Evolutionary conservation across 345 rosid species (phyloP), one percentile per base, ranked within the genome.

Genomic region (Boechera retrofracta): DNA sequence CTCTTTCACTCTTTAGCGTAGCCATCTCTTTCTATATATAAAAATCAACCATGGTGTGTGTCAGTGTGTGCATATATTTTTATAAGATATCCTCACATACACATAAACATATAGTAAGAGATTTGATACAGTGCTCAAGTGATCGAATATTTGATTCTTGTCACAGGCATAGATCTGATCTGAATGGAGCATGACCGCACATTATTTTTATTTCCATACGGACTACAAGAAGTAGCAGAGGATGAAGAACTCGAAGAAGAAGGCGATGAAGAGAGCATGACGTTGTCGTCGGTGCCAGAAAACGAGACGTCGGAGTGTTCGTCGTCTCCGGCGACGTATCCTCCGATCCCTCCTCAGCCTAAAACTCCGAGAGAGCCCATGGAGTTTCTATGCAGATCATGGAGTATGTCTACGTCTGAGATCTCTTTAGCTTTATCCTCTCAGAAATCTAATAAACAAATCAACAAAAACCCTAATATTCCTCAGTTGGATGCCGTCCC

Each of bases 351-450:
- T 38, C 63, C 10, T 29, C 73, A 84, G 63, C 98, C 98, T 13
- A 75, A 85, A 73, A 95, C 94, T n/a, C 99, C 99, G 0, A 91
- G 75, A 57, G 98, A 91, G 74, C 85, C 98, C 0, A 92, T 95
- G 94, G 99, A 95, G 89, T 95, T 92, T 80, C 80, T 95, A 60
- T 87, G 93, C 10, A 92, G 99, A 83, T 89, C 99, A 0, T 92
- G 98, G 98, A 92, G 94, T 73, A 80, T 86, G 48, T 92, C 99
- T 9, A 94, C 98, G 28, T 83, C 97, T 13, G 99, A 92, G 82
- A 84, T 95, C 75, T 86, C 98, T 55, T 83, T 88, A 83, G 99
- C 89, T 75, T 88, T 95, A 28, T 83, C 97, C 0, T 72, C 82
- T 68, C 60, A 67, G 10, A 79, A 45, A 68, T 54, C 71, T 68